Conservation (phyloP, 2,329 filamentous ascomycete genomes). For the Gaeumannomyces tritici region DNA sequence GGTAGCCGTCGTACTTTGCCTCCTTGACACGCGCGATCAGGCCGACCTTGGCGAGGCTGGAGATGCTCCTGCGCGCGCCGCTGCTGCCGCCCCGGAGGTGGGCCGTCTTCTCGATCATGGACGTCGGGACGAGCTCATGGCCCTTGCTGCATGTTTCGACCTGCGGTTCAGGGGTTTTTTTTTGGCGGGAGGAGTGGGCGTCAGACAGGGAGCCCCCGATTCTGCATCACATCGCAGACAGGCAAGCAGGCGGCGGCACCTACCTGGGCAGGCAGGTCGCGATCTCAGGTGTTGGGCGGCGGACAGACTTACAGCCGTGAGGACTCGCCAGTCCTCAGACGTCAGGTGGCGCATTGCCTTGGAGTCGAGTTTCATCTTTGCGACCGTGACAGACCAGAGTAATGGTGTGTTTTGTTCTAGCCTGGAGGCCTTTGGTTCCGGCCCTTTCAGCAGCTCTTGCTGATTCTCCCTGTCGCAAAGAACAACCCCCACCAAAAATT, state of each 20-base stretch:
- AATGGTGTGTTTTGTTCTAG: background rate
- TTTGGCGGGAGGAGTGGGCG: too few species aligned
- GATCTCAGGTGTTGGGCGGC: conserved; percentile 5
- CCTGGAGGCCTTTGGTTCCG: background rate
- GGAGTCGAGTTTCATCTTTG: conserved; percentile 88
- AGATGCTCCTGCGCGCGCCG: conserved; percentile 80
- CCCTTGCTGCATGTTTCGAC: conserved; percentile 92
- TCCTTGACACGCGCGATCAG: conserved; percentile 91
- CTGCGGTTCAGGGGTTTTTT: conserved; percentile 33
- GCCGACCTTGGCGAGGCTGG: conserved; percentile 80
- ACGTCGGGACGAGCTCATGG: conserved; percentile 91
- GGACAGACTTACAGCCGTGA: conserved; percentile 63
- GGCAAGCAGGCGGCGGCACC: background rate
- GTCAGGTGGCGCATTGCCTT: conserved; percentile 88
- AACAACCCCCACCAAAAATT: conserved; percentile 2
- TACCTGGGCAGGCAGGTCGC: background rate
- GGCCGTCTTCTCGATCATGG: conserved; percentile 76
- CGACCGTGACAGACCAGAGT: background rate
- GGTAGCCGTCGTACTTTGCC: conserved; percentile 94
- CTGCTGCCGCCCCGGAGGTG: conserved; percentile 68
- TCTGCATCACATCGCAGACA: background rate
- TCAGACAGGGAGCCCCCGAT: background rate
- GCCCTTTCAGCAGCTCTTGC: background rate
- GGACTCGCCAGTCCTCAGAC: conserved; percentile 87
- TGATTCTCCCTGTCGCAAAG: background rate